Evolutionary conservation across 2,329 filamentous ascomycete species (phyloP).

Genomic region (Elsinoe fawcettii): DNA sequence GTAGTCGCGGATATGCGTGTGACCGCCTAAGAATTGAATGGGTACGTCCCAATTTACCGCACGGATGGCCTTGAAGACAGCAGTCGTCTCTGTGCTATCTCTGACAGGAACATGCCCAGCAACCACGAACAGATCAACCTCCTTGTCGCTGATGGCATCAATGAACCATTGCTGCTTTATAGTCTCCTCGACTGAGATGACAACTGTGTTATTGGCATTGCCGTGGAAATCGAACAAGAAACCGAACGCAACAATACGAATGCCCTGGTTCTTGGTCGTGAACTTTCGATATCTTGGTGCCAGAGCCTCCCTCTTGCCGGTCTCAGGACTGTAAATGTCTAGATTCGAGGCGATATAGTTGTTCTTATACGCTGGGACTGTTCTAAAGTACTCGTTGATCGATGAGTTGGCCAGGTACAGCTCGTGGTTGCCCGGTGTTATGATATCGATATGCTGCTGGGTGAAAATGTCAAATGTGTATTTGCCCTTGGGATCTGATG

Average conservation of each 20-base stretch:
- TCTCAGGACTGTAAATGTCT: conserved; percentile 70
- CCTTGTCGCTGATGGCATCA: conserved; percentile 66
- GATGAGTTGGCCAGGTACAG: conserved; percentile 76
- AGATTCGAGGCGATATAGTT: conserved; percentile 87
- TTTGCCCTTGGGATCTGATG: conserved; percentile 74
- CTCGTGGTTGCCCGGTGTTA: conserved; percentile 91
- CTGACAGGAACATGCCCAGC: conserved; percentile 77
- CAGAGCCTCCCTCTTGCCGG: conserved; percentile 64
- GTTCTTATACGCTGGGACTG: conserved; percentile 72
- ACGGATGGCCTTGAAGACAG: conserved; percentile 71
- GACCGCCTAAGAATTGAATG: conserved; percentile 87
- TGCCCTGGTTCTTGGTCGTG: conserved; percentile 78
- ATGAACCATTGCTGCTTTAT: conserved; percentile 85
- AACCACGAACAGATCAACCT: conserved; percentile 80
- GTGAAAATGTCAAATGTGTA: conserved; percentile 84
- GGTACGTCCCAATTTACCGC: conserved; percentile 69
- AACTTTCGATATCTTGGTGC: conserved; percentile 82
- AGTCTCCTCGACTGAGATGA: conserved; percentile 70
- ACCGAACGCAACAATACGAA: conserved; percentile 79
- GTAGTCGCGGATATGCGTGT: conserved; percentile 82
- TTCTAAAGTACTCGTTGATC: conserved; percentile 67
- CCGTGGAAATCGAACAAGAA: conserved; percentile 91
- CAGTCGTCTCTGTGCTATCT: conserved; percentile 64
- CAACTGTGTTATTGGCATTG: conserved; percentile 84
- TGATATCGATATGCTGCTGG: conserved; percentile 72